Percentiles rank a stretch among this genome's conserved stretches.
Conservation (phyloP, 352 stramenopile genomes). For the Globisporangium camurandrum region DNA sequence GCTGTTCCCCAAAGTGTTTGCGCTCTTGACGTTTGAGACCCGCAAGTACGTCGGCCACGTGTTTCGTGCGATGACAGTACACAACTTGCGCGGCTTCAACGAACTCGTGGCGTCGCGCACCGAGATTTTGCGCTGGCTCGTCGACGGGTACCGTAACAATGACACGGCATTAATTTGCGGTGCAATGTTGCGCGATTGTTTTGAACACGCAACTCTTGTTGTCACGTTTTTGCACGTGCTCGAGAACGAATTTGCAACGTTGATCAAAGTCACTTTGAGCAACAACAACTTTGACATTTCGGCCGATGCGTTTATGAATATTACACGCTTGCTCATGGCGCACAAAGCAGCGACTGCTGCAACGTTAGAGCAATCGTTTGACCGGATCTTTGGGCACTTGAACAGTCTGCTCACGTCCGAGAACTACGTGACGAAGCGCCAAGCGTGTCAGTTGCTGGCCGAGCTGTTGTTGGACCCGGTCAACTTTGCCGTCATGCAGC, state of each 20-base stretch:
- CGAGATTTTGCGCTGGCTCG: conserved; percentile 66
- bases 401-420: conserved; percentile 50
- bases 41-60: conserved; percentile 77
- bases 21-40: conserved; percentile 70
- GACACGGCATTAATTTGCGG: conserved; percentile 68
- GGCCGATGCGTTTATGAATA: conserved; percentile 76
- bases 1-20: conserved; percentile 61
- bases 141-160: conserved; percentile 69
- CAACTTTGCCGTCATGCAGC: conserved; percentile 76
- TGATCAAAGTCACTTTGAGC: conserved; percentile 66
- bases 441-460: conserved; percentile 61
- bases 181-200: conserved; percentile 75
- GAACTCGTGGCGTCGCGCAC: conserved; percentile 48
- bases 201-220: conserved; percentile 54
- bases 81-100: conserved; percentile 56
- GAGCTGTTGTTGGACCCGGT: conserved; percentile 67
- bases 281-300: conserved; percentile 83
- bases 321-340: conserved; percentile 54
- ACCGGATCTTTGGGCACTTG: conserved; percentile 60
- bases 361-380: conserved; percentile 45
- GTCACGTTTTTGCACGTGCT: conserved; percentile 58
- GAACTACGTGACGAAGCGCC: conserved; percentile 73
- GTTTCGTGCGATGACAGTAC: conserved; percentile 69
- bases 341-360: conserved; percentile 51
- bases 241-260: conserved; percentile 47